Percentiles rank a stretch among this genome's conserved stretches.
phyloP scores from a whole-genome alignment of 129 eudicot species.

The Chrysanthemum makinoi region DNA sequence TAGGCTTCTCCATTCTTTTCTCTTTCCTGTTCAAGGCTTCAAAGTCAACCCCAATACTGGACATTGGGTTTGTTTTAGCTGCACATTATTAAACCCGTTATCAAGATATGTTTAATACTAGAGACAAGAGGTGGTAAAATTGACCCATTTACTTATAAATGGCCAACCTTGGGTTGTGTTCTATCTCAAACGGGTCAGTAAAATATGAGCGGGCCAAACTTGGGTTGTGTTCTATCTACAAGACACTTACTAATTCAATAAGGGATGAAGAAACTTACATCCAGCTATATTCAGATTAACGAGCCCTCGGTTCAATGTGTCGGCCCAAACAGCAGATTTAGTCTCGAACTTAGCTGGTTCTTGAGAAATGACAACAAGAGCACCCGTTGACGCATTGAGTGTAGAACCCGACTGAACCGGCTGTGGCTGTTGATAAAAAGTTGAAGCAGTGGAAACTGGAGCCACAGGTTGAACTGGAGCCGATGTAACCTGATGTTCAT shows the following conservation, averaged over 20 bases:
- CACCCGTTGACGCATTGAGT: slow-evolving; percentile 40
- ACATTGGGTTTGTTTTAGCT: slow-evolving; percentile 85
- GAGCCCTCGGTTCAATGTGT: slow-evolving; percentile 96
- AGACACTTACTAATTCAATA: background rate
- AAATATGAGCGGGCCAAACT: background rate
- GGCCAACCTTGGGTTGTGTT: background rate
- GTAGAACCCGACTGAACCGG: slow-evolving; percentile 37
- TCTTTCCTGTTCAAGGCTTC: slow-evolving; percentile 93
- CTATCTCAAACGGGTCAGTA: background rate
- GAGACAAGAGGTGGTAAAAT: background rate
- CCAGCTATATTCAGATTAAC: slow-evolving; percentile 94
- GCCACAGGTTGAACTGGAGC: slow-evolving; percentile 30
- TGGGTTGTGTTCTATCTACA: too few relatives aligned
- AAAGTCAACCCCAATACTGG: slow-evolving; percentile 92
- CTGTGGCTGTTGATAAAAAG: slow-evolving; percentile 47
- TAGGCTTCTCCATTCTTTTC: slow-evolving; percentile 91
- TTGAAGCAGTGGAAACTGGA: slow-evolving; percentile 26
- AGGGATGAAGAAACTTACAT: slow-evolving; percentile 49
- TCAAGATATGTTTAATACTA: background rate
- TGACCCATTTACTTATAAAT: background rate
- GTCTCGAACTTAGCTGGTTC: slow-evolving; percentile 81
- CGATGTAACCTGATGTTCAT: slow-evolving; percentile 36
- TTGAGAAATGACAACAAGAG: slow-evolving; percentile 62
- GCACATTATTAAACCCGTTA: slow-evolving; percentile 33
- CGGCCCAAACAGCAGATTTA: slow-evolving; percentile 92